These are phyloP conservation scores for Dendrobium chrysotoxum DNA, from an alignment of 106 monocot genomes.

Conservation along the genomic window DNA sequence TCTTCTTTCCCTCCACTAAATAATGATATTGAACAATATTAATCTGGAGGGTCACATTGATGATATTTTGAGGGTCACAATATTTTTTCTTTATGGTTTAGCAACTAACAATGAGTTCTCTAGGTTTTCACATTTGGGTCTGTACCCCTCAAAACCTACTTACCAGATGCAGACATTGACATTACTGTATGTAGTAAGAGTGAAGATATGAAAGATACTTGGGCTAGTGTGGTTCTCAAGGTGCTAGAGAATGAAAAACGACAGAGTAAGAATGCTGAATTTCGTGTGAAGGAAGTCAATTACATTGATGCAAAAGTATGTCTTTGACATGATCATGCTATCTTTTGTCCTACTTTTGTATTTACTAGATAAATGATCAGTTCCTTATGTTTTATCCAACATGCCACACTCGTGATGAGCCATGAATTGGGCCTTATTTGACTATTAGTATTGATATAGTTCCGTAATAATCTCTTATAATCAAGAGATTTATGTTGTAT, in stretches of 20 bases:
- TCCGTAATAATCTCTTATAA: not conserved
- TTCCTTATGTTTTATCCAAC: not conserved
- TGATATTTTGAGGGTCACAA: too few species aligned
- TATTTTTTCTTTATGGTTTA: slow-evolving; percentile 3
- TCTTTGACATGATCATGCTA: not conserved
- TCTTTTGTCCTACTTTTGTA: not conserved
- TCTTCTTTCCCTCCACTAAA: not conserved
- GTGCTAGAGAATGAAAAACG: slow-evolving; percentile 74
- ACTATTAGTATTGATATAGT: not conserved
- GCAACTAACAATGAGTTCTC: slow-evolving; percentile 4
- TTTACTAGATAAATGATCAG: not conserved
- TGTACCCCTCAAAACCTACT: slow-evolving; percentile 93
- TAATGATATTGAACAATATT: too few species aligned
- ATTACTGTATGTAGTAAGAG: slow-evolving; percentile 67
- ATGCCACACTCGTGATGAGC: not conserved
- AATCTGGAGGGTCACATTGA: too few species aligned
- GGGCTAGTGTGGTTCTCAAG: slow-evolving; percentile 71
- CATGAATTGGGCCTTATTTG: not conserved
- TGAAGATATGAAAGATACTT: slow-evolving; percentile 83
- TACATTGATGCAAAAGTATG: slow-evolving; percentile 86
- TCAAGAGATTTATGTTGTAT: not conserved
- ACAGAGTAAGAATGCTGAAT: too few species aligned
- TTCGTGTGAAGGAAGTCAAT: slow-evolving; percentile 83
- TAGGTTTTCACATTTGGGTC: slow-evolving; percentile 97
- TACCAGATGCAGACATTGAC: slow-evolving; percentile 98